phyloP scores from a whole-genome alignment of 1,284 basidiomycete species.

The Thecaphora frezii region DNA sequence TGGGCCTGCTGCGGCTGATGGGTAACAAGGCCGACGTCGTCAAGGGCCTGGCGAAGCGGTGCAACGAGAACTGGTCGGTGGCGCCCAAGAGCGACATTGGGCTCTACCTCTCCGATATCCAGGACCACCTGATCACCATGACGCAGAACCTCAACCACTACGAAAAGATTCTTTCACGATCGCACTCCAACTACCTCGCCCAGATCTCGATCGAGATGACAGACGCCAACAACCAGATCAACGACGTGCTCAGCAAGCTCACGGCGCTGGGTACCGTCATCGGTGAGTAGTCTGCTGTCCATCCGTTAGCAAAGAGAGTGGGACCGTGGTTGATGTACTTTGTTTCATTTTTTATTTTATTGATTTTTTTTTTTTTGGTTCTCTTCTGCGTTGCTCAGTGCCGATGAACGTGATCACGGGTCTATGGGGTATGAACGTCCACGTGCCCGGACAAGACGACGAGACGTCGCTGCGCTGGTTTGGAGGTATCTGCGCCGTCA shows the following conservation, averaged over 20 bases:
- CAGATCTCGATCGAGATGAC: slow-evolving; percentile 64
- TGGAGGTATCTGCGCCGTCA: slow-evolving; percentile 49
- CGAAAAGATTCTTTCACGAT: slow-evolving; percentile 89
- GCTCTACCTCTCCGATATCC: slow-evolving; percentile 81
- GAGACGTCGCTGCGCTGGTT: slow-evolving; percentile 52
- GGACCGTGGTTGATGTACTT: too few species aligned
- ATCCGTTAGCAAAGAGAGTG: too few species aligned
- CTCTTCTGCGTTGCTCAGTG: slow-evolving; percentile 61
- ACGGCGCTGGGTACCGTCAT: slow-evolving; percentile 97
- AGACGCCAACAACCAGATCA: slow-evolving; percentile 97
- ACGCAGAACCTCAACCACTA: slow-evolving; percentile 74
- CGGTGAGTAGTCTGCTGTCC: too few species aligned
- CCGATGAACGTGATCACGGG: slow-evolving; percentile 62
- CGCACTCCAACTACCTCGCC: slow-evolving; percentile 83
- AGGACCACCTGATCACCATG: slow-evolving; percentile 99
- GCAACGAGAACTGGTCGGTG: slow-evolving; percentile 98
- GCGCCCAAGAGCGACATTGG: slow-evolving; percentile 98
- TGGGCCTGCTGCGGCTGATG: slow-evolving; percentile 92
- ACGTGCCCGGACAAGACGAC: slow-evolving; percentile 54
- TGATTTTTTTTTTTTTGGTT: too few species aligned
- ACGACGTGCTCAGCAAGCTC: slow-evolving; percentile 96
- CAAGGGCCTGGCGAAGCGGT: slow-evolving; percentile 91
- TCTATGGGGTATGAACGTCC: slow-evolving; percentile 59
- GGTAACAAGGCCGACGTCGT: slow-evolving; percentile 99
- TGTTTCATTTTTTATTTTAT: too few species aligned